Evolutionary conservation across 2,329 filamentous ascomycete species (phyloP).

Genomic region (Whalleya microplaca): DNA sequence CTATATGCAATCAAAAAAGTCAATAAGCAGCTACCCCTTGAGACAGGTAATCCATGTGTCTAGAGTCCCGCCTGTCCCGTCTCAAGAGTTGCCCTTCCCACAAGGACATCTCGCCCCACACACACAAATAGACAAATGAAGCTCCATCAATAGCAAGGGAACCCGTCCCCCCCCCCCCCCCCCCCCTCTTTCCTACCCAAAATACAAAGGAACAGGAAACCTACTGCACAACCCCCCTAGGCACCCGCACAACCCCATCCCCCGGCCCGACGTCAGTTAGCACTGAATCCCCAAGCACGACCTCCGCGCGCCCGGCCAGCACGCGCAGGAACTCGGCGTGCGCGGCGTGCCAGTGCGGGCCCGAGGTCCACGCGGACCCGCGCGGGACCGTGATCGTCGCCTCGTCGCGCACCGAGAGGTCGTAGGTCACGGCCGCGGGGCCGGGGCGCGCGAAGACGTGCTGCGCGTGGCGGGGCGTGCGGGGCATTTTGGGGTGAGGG

Average conservation of each 20-base stretch:
- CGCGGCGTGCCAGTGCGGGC: slow-evolving; percentile 52
- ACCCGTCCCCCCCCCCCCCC: slow-evolving; percentile 38
- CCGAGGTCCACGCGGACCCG: slow-evolving; percentile 50
- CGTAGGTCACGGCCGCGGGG: slow-evolving; percentile 66
- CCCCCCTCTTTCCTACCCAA: no score
- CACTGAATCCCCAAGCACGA: slow-evolving; percentile 39
- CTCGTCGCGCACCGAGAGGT: slow-evolving; percentile 42
- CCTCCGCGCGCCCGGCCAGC: slow-evolving; percentile 28
- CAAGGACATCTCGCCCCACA: no score
- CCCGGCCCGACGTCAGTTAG: slow-evolving; percentile 25
- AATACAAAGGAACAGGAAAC: no score
- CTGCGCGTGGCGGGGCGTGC: slow-evolving; percentile 11
- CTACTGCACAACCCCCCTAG: slow-evolving; percentile 45
- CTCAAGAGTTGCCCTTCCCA: no score
- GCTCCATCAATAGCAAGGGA: no score
- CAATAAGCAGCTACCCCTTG: no score
- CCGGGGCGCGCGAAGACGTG: slow-evolving; percentile 42
- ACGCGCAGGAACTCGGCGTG: slow-evolving; percentile 52
- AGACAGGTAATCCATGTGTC: no score
- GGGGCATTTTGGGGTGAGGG: not conserved
- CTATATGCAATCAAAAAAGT: no score
- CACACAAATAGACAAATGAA: no score
- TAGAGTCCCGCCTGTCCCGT: no score
- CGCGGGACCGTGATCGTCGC: slow-evolving; percentile 49
- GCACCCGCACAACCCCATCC: slow-evolving; percentile 40